Evolutionary conservation across 495 filamentous ascomycete species (phyloP), one percentile per base, ranked within the genome.

Genomic region (Melanomma pulvis-pyrius): DNA sequence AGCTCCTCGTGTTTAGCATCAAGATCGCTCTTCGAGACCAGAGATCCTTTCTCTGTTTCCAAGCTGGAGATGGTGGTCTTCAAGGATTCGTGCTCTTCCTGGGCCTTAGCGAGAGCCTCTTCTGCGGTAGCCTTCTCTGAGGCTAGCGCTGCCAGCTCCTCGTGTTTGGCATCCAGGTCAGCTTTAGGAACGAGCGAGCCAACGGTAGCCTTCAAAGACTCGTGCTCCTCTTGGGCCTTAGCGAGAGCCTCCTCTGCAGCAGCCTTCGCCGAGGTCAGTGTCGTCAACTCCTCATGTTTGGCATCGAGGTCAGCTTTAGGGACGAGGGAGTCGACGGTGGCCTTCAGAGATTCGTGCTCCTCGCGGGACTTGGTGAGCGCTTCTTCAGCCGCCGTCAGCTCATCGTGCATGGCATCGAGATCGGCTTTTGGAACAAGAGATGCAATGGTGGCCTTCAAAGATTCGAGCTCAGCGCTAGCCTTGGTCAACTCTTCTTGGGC

Each of bases 211-310:
- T 48, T 59, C 8, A 59, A 9, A 1, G n/a, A 15, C 22, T 59
- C 56, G 12, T 44, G 56, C 24, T 59, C 63, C 11, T 32, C 49
- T 12, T 52, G 41, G 44, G 56, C 44, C 29, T 67, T 46, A 17
- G 48, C 24, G 34, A 59, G 54, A 12, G 51, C 15, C 28, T 67
- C 56, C 17, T 59, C 36, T 1, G 47, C 63, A 17, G 63, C 39
- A 15, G 15, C 29, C 32, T 67, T 52, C 21, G 60, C 39, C 6
- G 36, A 44, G 19, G 65, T 68, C 24, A 68, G 58, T 6, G n/a
- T 34, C 3, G 55, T 41, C 29, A 67, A 25, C 22, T 54, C 48
- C 21, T 36, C 32, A 25, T 67, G 46, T 19, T 59, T 60, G 6
- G 32, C 8, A 8, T 41, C 34, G 8, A 41, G 17, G 8, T 8